Percentiles rank a stretch among this genome's conserved stretches.
Conservation (phyloP, 192 early-diverging fungal genomes). For the Coemansia sp. region DNA sequence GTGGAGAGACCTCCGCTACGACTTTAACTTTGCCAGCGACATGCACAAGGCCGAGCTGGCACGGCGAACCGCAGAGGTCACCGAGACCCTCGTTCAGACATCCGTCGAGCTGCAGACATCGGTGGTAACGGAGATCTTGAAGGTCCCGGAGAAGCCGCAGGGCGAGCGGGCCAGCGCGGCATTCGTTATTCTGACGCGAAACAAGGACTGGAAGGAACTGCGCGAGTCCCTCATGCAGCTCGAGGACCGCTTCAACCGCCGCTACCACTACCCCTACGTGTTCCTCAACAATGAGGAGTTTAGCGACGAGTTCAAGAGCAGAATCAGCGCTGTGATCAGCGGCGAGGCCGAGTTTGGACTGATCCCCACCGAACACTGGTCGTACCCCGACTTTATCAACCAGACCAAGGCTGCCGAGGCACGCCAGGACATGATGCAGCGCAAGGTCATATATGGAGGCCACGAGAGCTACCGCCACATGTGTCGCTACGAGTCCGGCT, state of each 20-base stretch:
- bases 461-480: slow-evolving; percentile 65
- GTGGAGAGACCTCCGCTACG: slow-evolving; percentile 39
- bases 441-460: slow-evolving; percentile 59
- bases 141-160: slow-evolving; percentile 45
- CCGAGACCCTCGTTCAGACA: slow-evolving; percentile 14
- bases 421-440: slow-evolving; percentile 53
- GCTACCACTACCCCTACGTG: slow-evolving; percentile 78
- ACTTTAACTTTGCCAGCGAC: slow-evolving; percentile 37
- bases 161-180: slow-evolving; percentile 55
- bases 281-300: slow-evolving; percentile 79
- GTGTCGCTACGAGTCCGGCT: slow-evolving; percentile 72
- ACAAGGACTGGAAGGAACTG: slow-evolving; percentile 64
- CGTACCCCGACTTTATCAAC: slow-evolving; percentile 69
- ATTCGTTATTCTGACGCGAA: slow-evolving; percentile 71
- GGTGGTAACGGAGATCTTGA: slow-evolving; percentile 15
- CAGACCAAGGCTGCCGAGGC: slow-evolving; percentile 57
- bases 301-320: slow-evolving; percentile 57
- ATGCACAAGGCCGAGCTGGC: slow-evolving; percentile 31
- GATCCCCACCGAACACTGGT: slow-evolving; percentile 70
- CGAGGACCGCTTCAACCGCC: slow-evolving; percentile 69
- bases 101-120: slow-evolving; percentile 11
- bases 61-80: slow-evolving; percentile 20
- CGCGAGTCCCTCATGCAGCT: slow-evolving; percentile 63
- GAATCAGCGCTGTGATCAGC: slow-evolving; percentile 62
- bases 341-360: slow-evolving; percentile 64